Evolutionary conservation across 257 asterid species (phyloP).

Genomic region (Lavandula angustifolia): DNA sequence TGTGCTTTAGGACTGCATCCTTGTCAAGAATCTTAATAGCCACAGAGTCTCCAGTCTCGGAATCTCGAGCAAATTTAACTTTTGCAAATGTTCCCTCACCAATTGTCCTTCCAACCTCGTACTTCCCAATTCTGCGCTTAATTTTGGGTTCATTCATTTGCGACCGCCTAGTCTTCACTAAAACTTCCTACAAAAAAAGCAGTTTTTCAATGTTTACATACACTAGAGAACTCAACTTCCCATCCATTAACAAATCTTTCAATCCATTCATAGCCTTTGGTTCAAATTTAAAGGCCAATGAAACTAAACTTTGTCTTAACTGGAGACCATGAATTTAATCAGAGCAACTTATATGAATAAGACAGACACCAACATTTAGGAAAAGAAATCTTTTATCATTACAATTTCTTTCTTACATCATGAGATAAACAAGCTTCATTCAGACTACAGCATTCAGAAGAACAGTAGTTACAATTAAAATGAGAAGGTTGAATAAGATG

Average conservation of each 20-base stretch:
- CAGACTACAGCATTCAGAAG: not conserved
- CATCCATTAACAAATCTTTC: conserved; percentile 4
- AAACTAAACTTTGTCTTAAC: not conserved
- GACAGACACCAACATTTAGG: conserved; percentile 5
- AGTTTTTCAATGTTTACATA: conserved; percentile 23
- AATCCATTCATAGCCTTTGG: not conserved
- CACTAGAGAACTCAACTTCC: not conserved
- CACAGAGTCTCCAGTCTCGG: conserved; percentile 73
- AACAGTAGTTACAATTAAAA: not conserved
- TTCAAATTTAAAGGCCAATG: not conserved
- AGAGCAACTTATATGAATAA: not conserved
- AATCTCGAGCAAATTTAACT: conserved; percentile 81
- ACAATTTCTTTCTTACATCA: not conserved
- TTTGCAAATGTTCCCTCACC: conserved; percentile 98
- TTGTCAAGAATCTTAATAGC: conserved; percentile 92
- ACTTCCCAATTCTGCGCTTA: conserved; percentile 79
- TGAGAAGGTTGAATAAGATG: not conserved
- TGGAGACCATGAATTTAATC: conserved; percentile 15
- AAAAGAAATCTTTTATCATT: conserved; percentile 13
- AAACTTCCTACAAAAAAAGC: conserved; percentile 41
- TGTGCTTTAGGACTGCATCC: conserved; percentile 88
- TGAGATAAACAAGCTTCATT: conserved; percentile 8
- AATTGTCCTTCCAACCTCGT: conserved; percentile 92
- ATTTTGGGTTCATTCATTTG: conserved; percentile 70
- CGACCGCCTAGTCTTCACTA: too few species aligned